A percentile compares a stretch with the other conserved stretches of the same genome.
Evolutionary conservation across 2,329 filamentous ascomycete genomes (phyloP).

Genomic region (Penicillium thymicola): DNA sequence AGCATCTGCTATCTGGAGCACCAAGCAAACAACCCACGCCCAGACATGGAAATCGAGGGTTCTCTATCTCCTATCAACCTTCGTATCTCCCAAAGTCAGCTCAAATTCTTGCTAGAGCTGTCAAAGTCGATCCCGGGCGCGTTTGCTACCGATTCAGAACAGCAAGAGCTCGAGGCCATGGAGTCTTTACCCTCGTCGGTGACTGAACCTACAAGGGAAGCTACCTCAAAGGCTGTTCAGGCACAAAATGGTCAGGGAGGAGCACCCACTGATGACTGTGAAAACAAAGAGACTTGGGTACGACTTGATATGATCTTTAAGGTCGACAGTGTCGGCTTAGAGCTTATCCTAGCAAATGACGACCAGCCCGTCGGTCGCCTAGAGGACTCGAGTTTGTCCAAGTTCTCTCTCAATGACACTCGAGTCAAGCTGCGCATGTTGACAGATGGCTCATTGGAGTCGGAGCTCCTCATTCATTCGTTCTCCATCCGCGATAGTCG

Average conservation of each 20-base stretch:
- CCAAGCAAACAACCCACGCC: constrained; percentile 68
- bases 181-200: constrained; percentile 64
- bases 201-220: constrained; percentile 48
- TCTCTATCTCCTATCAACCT: constrained; percentile 92
- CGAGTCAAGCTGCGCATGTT: constrained; percentile 89
- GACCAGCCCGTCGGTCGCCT: constrained; percentile 74
- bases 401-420: constrained; percentile 91
- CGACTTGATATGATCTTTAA: constrained; percentile 91
- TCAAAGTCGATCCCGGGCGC: constrained; percentile 83
- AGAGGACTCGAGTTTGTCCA: constrained; percentile 78
- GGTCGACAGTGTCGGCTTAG: constrained; percentile 80
- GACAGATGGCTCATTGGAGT: constrained; percentile 85
- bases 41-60: constrained; percentile 87
- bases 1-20: constrained; percentile 91
- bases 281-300: constrained; percentile 69
- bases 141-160: constrained; percentile 71
- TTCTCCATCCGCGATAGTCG: constrained; percentile 94
- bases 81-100: constrained; percentile 81
- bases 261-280: constrained; percentile 59
- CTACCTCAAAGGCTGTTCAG: constrained; percentile 51
- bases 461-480: constrained; percentile 86
- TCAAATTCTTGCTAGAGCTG: constrained; percentile 84
- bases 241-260: constrained; percentile 48
- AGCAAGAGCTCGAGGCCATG: constrained; percentile 69
- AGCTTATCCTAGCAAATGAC: constrained; percentile 75